A percentile compares a stretch with the other conserved stretches of the same genome.
phyloP scores from a whole-genome alignment of 352 stramenopile species.

The Thalassiosira mediterranea region DNA sequence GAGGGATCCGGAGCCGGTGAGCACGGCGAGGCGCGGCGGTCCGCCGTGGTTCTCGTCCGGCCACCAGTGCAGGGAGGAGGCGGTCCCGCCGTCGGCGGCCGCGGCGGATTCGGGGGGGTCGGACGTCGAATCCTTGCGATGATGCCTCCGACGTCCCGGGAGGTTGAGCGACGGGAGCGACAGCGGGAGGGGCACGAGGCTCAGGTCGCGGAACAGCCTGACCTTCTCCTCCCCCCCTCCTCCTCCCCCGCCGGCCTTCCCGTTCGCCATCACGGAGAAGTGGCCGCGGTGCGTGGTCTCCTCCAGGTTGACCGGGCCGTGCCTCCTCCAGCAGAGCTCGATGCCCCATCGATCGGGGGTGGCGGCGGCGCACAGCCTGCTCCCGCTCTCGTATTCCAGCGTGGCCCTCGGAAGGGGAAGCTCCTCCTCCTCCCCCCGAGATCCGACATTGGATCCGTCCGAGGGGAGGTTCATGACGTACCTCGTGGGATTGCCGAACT shows the following conservation, averaged over 20 bases:
- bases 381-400: conserved; percentile 53
- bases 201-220: conserved; percentile 62
- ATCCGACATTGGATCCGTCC: neutral
- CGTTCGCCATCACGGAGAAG: too few relatives aligned
- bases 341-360: conserved; percentile 38
- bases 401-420: conserved; percentile 18
- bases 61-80: conserved; percentile 71
- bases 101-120: neutral
- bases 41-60: conserved; percentile 73
- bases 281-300: too few relatives aligned
- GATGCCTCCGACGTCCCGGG: conserved; percentile 16
- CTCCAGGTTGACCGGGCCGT: conserved; percentile 52
- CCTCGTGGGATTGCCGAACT: conserved; percentile 74
- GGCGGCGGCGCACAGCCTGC: conserved; percentile 38
- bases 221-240: neutral
- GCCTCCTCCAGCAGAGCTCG: conserved; percentile 52
- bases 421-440: neutral
- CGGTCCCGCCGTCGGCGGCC: conserved; percentile 21
- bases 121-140: conserved; percentile 17
- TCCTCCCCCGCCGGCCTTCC: too few relatives aligned
- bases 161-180: conserved; percentile 63
- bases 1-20: conserved; percentile 61
- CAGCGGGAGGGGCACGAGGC: conserved; percentile 65
- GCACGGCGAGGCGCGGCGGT: conserved; percentile 60
- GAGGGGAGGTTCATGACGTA: conserved; percentile 64